phyloP scores from a whole-genome alignment of 1,284 basidiomycete species.

The Vanrija humicola region DNA sequence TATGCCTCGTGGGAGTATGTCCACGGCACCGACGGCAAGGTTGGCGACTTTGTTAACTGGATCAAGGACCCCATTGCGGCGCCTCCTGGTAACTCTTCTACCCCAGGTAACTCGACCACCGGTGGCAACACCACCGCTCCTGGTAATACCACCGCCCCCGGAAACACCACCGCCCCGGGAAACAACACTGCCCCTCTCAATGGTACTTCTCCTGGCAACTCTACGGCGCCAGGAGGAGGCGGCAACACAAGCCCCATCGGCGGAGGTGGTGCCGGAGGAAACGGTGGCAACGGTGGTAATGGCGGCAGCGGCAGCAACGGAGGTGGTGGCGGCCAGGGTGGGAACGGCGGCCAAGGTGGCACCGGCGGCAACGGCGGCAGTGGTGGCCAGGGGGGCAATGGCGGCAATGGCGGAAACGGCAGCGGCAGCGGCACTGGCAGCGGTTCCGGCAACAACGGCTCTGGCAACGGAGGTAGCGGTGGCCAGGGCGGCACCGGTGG shows the following conservation, averaged over 20 bases:
- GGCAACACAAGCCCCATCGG: not conserved
- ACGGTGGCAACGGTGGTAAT: not conserved
- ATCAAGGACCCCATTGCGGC: constrained; percentile 6
- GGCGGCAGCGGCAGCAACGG: not conserved
- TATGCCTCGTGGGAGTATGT: constrained; percentile 19
- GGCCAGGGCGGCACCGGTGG: too few relatives aligned
- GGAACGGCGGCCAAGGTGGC: not conserved
- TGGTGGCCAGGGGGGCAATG: not conserved
- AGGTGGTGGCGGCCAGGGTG: not conserved
- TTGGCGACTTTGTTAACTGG: constrained; percentile 17
- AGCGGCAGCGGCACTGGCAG: too few relatives aligned
- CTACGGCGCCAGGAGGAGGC: not conserved
- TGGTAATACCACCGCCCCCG: too few relatives aligned
- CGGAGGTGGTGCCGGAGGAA: not conserved
- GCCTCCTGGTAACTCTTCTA: too few relatives aligned
- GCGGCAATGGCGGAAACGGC: not conserved
- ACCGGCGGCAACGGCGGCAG: not conserved
- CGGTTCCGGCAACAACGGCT: too few relatives aligned
- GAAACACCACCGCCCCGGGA: too few relatives aligned
- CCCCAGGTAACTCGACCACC: too few relatives aligned
- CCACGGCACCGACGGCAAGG: constrained; percentile 16
- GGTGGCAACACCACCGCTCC: too few relatives aligned
- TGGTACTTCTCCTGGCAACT: too few relatives aligned
- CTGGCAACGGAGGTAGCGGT: too few relatives aligned
- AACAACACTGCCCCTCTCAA: too few relatives aligned